Conservation (phyloP, 306 rosid species). For the Rosa rugosa region DNA sequence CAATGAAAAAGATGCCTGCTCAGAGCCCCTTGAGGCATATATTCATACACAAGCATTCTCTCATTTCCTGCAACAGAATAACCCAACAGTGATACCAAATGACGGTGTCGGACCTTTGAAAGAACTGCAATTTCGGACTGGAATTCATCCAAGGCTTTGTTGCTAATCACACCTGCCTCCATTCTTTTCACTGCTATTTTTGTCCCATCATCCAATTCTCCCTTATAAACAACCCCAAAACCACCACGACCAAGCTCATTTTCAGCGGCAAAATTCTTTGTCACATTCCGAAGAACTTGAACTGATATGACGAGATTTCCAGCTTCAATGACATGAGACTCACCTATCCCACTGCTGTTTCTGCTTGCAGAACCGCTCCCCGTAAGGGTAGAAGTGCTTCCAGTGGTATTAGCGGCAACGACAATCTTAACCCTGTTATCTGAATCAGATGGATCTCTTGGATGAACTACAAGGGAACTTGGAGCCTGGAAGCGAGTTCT, state of each 20-base stretch:
- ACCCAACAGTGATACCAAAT: conserved; percentile 89
- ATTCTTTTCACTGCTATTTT: conserved; percentile 91
- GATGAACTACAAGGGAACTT: conserved; percentile 75
- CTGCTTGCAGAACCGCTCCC: conserved; percentile 71
- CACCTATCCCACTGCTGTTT: conserved; percentile 60
- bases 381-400: conserved; percentile 50
- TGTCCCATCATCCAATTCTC: conserved; percentile 95
- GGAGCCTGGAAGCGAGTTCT: conserved; percentile 45
- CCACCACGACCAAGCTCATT: conserved; percentile 99
- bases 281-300: conserved; percentile 82
- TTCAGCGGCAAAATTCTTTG: conserved; percentile 83
- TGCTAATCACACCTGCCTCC: conserved; percentile 79
- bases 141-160: conserved; percentile 91
- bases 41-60: conserved; percentile 88
- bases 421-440: conserved; percentile 64
- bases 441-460: conserved; percentile 85
- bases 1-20: conserved; percentile 94
- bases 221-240: conserved; percentile 91
- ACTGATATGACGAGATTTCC: conserved; percentile 89
- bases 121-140: conserved; percentile 94
- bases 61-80: conserved; percentile 75
- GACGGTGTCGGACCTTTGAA: conserved; percentile 95
- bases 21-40: conserved; percentile 98
- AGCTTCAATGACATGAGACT: conserved; percentile 82
- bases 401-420: conserved; percentile 55